phyloP scores from a whole-genome alignment of 441 rosid genomes.

The Manihot esculenta region DNA sequence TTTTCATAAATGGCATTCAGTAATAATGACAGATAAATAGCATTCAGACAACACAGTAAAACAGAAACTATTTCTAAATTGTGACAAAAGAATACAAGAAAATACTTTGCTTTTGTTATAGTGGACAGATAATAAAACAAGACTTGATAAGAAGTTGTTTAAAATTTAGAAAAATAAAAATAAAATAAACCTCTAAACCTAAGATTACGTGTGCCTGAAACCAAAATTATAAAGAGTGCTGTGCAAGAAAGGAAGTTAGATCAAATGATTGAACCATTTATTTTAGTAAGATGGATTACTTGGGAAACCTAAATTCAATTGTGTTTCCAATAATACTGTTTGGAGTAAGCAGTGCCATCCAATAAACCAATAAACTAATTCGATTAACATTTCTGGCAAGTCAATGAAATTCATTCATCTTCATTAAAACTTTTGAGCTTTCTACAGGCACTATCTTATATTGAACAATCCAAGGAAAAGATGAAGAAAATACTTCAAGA shows the following conservation, averaged over 20 bases:
- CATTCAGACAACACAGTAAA: neutral
- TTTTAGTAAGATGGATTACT: too few species aligned
- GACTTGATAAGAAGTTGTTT: too few species aligned
- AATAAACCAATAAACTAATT: neutral
- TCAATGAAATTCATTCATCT: neutral
- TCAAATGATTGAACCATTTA: neutral
- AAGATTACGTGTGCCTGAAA: neutral
- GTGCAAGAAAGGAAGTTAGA: neutral
- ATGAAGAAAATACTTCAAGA: neutral
- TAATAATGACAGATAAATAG: neutral
- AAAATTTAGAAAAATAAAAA: too few species aligned
- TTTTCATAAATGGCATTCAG: neutral
- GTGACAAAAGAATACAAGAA: neutral
- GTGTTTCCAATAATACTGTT: neutral
- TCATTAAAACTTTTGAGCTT: neutral
- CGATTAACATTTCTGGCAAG: neutral
- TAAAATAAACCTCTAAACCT: neutral
- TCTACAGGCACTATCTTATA: neutral
- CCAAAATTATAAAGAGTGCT: neutral
- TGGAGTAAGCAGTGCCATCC: neutral
- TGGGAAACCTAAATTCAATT: neutral
- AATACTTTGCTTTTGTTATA: neutral
- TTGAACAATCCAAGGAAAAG: neutral
- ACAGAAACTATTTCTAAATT: too few species aligned
- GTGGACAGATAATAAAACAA: neutral